Base-by-base conservation (phyloP, 2,329 filamentous ascomycete genomes). In the Diaporthe velutina region DNA sequence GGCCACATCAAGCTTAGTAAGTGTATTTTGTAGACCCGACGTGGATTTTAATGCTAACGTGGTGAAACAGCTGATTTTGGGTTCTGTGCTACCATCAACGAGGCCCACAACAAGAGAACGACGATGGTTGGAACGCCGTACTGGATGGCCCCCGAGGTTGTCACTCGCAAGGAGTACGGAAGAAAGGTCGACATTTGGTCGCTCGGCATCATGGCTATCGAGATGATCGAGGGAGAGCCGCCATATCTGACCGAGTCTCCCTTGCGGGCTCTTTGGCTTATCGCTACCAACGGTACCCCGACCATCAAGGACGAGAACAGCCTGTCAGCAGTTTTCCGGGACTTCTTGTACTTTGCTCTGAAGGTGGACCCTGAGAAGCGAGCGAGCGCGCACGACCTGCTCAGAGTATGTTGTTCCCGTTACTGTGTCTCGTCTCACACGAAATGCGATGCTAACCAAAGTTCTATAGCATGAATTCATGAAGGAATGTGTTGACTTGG, bases 121-220 rank as follows among this genome's bases (percentile, higher is more conserved):
- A 99, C 97, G 19, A 99, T 98, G 97, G 97, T 99, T 58, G 97
- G 97, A 71, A 98, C 97, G 10, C 97, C 97, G 2, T 99, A 99
- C 85, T 99, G 97, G 97, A 99, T 99, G 97, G 97, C 97, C 1
- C 97, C 97, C 4, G 97, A 99, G 85, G 96, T 99, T 30, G 97
- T 99, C 38, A 98, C 95, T 9, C 90, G 96, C 55, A 98, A 98
- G 84, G 97, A 98, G 85, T 99, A 99, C 84, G 97, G 97, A 78
- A 93, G 96, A 77, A 99, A 98, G 85, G 96, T 99, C 72, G 97
- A 99, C 82, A 98, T 99, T 79, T 99, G 97, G 97, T 98, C 95
- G 75, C 87, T 99, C 58, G 97, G 97, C 75, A 99, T 99, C 85
- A 98, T 99, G 97, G 95, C 97, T 10, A 98, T 99, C 80, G 97